Evolutionary conservation across 345 rosid genomes (phyloP), one percentile per base, ranked within the genome.

Genomic region (Lepidium didymum): DNA sequence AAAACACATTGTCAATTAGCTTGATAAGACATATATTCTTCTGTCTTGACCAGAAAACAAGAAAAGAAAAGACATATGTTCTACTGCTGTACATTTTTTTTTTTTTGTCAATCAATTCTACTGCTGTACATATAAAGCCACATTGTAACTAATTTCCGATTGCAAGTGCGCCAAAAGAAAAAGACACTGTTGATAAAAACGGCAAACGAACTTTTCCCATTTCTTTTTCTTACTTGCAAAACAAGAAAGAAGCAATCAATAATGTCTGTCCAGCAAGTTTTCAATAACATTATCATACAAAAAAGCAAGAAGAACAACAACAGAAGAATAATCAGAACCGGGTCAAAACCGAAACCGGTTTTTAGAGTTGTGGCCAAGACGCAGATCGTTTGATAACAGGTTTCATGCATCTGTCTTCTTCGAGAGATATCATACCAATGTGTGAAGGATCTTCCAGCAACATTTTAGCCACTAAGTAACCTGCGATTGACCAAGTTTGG

Each of bases 401-500:
- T 72, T 87, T 87, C 86, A 83, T 83, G 63, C 76, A 84, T 75
- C 73, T 87, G 77, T 87, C 93, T 77, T 87, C 88, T 70, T 87
- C 90, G 1, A 87, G 74, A 49, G 93, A 81, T 15, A 87, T 83
- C 88, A 87, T 83, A 16, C 87, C 88, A 62, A 87, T 70, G 72
- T 87, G 90, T 9, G 93, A 85, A 51, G 92, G 92, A 70, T 87
- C 90, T 80, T 87, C 93, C 6, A 87, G 77, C 81, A 87, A 61
- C 93, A 87, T 85, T 63, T 87, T 87, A 9, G 93, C 86, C 42
- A 87, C 93, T 53, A 87, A 77, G 71, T 87, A 87, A 51, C 93
- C 90, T 0, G 93, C 85, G 55, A 87, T 87, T 3, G 88, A 85
- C 93, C 93, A 87, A 9, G 90, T 87, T 51, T 87, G 93, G 18